Conservation (phyloP, 768 basidiomycete species). For the Mycena maculata region DNA sequence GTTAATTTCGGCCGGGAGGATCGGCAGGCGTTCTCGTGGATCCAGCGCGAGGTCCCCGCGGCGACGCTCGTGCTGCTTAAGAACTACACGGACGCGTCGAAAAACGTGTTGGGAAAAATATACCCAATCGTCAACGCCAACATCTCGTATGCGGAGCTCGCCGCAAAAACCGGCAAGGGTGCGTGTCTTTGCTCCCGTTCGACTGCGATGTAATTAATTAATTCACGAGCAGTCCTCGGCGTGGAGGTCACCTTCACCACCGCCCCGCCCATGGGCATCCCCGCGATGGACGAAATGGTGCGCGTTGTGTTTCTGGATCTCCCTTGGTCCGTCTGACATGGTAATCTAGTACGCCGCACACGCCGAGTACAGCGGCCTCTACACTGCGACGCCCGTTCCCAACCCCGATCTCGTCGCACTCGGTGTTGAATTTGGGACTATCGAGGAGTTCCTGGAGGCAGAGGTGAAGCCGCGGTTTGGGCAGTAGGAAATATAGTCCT, state of each 20-base stretch:
- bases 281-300: constrained; percentile 22
- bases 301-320: not conserved
- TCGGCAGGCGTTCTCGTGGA: not conserved
- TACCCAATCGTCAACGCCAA: constrained; percentile 18
- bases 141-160: constrained; percentile 14
- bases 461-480: constrained; percentile 12
- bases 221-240: not conserved
- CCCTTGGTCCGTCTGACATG: no score
- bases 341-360: constrained; percentile 2
- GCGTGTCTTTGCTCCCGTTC: not conserved
- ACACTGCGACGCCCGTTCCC: constrained; percentile 14
- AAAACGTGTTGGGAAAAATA: not conserved
- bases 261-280: not conserved
- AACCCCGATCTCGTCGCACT: constrained; percentile 12
- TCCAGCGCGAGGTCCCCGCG: constrained; percentile 1
- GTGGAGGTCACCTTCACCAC: constrained; percentile 16
- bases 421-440: constrained; percentile 9
- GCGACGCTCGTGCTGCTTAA: constrained; percentile 4
- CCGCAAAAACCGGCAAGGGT: constrained; percentile 15
- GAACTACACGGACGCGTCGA: not conserved
- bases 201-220: not conserved
- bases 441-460: constrained; percentile 14
- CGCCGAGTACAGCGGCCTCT: constrained; percentile 27
- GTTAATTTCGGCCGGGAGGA: not conserved
- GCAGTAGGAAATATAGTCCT: no score